phyloP scores from a whole-genome alignment of 2,329 filamentous ascomycete species.

The Grosmannia clavigera region DNA sequence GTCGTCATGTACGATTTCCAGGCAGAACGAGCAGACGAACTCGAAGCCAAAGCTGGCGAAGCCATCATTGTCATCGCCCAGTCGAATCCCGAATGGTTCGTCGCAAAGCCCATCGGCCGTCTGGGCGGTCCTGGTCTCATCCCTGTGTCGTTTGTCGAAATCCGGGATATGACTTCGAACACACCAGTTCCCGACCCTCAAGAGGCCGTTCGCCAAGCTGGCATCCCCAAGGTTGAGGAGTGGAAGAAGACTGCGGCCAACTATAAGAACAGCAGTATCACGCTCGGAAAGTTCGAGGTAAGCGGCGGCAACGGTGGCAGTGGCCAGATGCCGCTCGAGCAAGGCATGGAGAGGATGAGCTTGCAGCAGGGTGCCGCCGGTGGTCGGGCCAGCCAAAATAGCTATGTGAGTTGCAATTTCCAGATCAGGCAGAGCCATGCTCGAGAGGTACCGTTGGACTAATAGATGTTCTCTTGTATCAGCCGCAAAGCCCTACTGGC shows the following conservation, averaged over 20 bases:
- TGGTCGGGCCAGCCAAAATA: constrained; percentile 29
- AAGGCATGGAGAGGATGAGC: constrained; percentile 69
- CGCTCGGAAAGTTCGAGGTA: constrained; percentile 75
- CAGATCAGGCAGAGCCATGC: not conserved
- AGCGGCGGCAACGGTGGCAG: constrained; percentile 36
- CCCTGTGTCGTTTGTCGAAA: constrained; percentile 92
- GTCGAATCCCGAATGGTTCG: constrained; percentile 98
- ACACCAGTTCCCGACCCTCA: constrained; percentile 69
- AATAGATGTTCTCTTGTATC: constrained; percentile 1
- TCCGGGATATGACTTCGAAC: constrained; percentile 84
- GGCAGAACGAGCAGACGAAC: constrained; percentile 87
- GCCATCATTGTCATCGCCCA: constrained; percentile 97
- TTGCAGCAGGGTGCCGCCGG: constrained; percentile 39
- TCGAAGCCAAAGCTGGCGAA: constrained; percentile 90
- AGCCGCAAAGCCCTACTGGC: constrained; percentile 23
- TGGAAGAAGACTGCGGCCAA: constrained; percentile 99
- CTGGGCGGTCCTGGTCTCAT: constrained; percentile 93
- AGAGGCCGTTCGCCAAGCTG: constrained; percentile 76
- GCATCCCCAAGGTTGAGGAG: constrained; percentile 89
- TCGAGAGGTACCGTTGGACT: not conserved
- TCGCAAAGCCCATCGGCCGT: constrained; percentile 95
- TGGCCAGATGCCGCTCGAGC: constrained; percentile 43
- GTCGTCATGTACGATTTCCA: constrained; percentile 96
- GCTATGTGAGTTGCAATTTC: constrained; percentile 28
- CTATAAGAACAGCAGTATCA: constrained; percentile 98